Evolutionary conservation across 176 grass and related monocot genomes (phyloP).

Genomic region (Hsuehochloa calcarea): DNA sequence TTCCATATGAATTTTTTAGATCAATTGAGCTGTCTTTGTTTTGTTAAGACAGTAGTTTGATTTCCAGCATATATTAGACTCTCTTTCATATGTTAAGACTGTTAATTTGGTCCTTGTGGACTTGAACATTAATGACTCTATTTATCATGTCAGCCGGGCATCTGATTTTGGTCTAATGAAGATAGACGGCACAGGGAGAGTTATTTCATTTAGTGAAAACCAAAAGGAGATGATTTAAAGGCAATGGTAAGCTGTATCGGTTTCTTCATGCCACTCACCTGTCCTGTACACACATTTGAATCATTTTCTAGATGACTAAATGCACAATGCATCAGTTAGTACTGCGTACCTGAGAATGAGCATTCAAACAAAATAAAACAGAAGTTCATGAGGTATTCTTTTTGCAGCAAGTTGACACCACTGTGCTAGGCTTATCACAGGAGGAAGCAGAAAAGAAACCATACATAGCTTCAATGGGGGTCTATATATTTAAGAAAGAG

Average conservation of each 20-base stretch:
- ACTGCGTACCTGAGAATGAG: neutral
- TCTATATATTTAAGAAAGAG: constrained; percentile 88
- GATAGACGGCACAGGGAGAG: constrained; percentile 66
- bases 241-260: constrained; percentile 60
- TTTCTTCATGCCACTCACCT: neutral
- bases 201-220: constrained; percentile 87
- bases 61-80: neutral
- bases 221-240: constrained; percentile 81
- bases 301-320: neutral
- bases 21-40: neutral
- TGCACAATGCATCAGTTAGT: neutral
- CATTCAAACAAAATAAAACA: neutral
- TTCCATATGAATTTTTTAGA: neutral
- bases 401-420: constrained; percentile 82
- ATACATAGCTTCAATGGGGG: constrained; percentile 92
- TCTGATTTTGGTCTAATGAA: constrained; percentile 97
- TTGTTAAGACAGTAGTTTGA: neutral
- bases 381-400: neutral
- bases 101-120: neutral
- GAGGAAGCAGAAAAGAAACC: constrained; percentile 82
- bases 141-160: constrained; percentile 63
- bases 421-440: constrained; percentile 63
- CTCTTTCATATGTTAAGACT: neutral
- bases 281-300: neutral
- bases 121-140: constrained; percentile 12